Evolutionary conservation across 2,329 filamentous ascomycete genomes (phyloP).

Genomic region (Pyrenophora graminea): DNA sequence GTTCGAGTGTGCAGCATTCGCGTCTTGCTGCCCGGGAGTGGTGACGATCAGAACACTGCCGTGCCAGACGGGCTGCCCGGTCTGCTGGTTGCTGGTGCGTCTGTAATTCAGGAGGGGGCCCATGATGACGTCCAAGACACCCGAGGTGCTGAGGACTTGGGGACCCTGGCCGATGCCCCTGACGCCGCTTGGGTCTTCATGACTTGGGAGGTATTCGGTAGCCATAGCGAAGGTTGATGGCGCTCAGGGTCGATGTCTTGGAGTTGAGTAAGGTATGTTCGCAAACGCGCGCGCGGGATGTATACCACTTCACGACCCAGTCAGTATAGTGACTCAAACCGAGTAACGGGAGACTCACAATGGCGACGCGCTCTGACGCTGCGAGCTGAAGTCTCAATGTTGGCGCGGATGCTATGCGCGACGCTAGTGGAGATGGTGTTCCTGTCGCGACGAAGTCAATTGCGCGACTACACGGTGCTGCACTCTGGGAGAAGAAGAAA

Average conservation of each 20-base stretch:
- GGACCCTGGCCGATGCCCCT: conserved; percentile 50
- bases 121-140: conserved; percentile 62
- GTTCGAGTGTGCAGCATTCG: conserved; percentile 37
- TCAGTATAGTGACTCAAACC: conserved; percentile 17
- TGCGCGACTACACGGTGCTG: background rate
- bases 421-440: conserved; percentile 4
- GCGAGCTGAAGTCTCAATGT: conserved; percentile 5
- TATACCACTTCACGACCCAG: conserved; percentile 2
- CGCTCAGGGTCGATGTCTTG: background rate
- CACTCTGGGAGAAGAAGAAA: background rate
- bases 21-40: conserved; percentile 64
- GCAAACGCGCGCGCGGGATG: conserved; percentile 8
- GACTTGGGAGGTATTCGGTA: conserved; percentile 12
- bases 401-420: conserved; percentile 9
- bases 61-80: conserved; percentile 65
- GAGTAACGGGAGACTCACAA: conserved; percentile 15
- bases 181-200: conserved; percentile 30
- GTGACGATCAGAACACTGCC: conserved; percentile 86
- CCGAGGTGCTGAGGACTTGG: conserved; percentile 49
- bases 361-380: conserved; percentile 18
- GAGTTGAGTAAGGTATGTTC: background rate
- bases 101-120: conserved; percentile 80
- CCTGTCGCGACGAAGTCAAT: conserved; percentile 2
- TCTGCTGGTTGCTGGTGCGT: conserved; percentile 64
- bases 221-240: conserved; percentile 8